Base-by-base conservation (phyloP, 2,329 filamentous ascomycete species). In the Biscogniauxia mediterranea region DNA sequence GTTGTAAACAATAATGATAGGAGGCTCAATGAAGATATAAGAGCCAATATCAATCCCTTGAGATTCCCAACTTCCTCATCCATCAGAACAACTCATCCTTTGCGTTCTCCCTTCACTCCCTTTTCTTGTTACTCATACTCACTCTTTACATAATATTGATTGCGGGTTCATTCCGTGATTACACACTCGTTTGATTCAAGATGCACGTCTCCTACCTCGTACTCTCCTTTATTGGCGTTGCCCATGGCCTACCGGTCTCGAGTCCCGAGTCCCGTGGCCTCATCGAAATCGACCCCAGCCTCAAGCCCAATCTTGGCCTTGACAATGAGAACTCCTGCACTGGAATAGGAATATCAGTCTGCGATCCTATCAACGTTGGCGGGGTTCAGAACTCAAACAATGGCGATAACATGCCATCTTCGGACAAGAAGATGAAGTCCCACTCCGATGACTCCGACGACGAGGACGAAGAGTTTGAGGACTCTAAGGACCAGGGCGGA, bases 311-410 rank as follows among this genome's bases (percentile, higher is more conserved):
- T 11, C 15, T 68, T 11, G 26, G 57, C 8, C 25, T 62, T 17
- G 54, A 46, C 53, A 63, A 65, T n/a, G 56, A 63, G 19, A 63
- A 65, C 52, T 63, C 62, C 9, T 68, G 66, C 54, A 50, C 64
- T 32, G 65, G 68, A 20, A 8, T 70, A 52, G 69, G 69, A 54
- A 56, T 70, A 52, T 66, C 65, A 9, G 69, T 68, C 8, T 70
- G 69, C 56, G 67, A 70, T 58, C 69, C 68, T 38, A 69, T 70
- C 64, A 70, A 67, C 23, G 68, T 70, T 28, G 55, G 61, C 1
- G 67, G 60, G 3, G 67, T 64, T 1, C 64, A 69, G 46, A 57
- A 63, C 51, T 66, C 62, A 28, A 64, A 68, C 25, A 66, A 65
- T 5, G 55, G 58, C 19, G 50, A 52, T 52, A n/a, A 52, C 19